phyloP scores from a whole-genome alignment of 371 early-diverging fungal genomes.

The Massospora cicadina region DNA sequence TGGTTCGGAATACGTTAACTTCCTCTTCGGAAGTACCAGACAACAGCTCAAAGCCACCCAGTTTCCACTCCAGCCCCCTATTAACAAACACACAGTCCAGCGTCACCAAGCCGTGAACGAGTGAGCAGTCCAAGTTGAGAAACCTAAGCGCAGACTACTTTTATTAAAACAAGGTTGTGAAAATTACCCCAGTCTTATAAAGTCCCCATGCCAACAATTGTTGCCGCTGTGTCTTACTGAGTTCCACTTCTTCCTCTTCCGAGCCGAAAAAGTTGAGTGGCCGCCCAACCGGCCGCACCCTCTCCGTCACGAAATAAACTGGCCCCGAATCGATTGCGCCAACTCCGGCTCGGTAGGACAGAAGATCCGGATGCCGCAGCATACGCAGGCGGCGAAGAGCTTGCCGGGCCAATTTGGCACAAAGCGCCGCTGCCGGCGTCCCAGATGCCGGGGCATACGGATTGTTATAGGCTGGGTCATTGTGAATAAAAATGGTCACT shows the following conservation, averaged over 20 bases:
- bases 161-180: neutral
- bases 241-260: neutral
- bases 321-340: slow-evolving; percentile 39
- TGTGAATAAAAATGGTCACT: slow-evolving; percentile 80
- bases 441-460: slow-evolving; percentile 20
- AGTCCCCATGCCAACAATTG: slow-evolving; percentile 70
- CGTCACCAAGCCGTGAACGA: slow-evolving; percentile 76
- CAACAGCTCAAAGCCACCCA: slow-evolving; percentile 73
- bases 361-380: slow-evolving; percentile 75
- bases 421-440: neutral
- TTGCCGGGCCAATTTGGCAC: slow-evolving; percentile 49
- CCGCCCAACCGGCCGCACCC: slow-evolving; percentile 49
- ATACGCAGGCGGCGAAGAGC: slow-evolving; percentile 72
- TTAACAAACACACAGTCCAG: slow-evolving; percentile 64
- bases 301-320: slow-evolving; percentile 84
- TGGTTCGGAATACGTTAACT: neutral
- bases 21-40: slow-evolving; percentile 47
- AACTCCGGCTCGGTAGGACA: slow-evolving; percentile 60
- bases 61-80: slow-evolving; percentile 83
- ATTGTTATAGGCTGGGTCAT: slow-evolving; percentile 39
- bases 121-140: slow-evolving; percentile 59
- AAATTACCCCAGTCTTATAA: slow-evolving; percentile 67
- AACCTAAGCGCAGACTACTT: slow-evolving; percentile 65
- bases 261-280: slow-evolving; percentile 19
- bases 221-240: slow-evolving; percentile 25